These are phyloP conservation scores for Cornus suecica DNA, from an alignment of 148 eudicot genomes.

Conservation along the genomic window DNA sequence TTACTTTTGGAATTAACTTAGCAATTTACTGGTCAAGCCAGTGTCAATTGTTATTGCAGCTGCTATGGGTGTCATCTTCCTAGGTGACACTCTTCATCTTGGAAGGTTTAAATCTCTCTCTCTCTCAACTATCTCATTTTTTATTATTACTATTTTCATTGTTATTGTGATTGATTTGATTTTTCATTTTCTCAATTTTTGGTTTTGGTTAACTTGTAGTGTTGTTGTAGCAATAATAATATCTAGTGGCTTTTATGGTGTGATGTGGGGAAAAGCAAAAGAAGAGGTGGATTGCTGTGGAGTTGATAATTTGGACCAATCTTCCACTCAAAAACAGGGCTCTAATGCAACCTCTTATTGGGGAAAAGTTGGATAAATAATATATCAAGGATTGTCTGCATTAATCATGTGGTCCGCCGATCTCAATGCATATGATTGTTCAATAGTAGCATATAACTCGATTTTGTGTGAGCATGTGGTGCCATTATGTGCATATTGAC, in stretches of 20 bases:
- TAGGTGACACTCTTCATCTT: constrained; percentile 8
- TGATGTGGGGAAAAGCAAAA: constrained; percentile 47
- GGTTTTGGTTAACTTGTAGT: constrained; percentile 18
- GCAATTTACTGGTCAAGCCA: constrained; percentile 1
- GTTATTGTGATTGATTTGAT: too few relatives aligned
- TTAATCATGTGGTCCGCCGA: too few relatives aligned
- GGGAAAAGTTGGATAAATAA: not conserved
- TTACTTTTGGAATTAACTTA: too few relatives aligned
- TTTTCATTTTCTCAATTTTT: too few relatives aligned
- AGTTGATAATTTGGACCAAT: too few relatives aligned
- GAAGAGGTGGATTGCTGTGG: too few relatives aligned
- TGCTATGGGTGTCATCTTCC: constrained; percentile 8
- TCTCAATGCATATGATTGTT: too few relatives aligned
- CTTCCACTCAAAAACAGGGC: constrained; percentile 22
- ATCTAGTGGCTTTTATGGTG: constrained; percentile 37
- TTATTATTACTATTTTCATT: too few relatives aligned
- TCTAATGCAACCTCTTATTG: constrained; percentile 19
- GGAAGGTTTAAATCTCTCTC: constrained; percentile 4
- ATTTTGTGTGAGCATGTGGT: too few relatives aligned
- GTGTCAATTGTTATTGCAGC: constrained; percentile 13
- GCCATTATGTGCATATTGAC: too few relatives aligned
- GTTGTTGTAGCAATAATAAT: constrained; percentile 35
- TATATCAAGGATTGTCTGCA: too few relatives aligned
- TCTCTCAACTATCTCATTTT: not conserved
- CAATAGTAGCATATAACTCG: too few relatives aligned